Percentiles rank a stretch among this genome's conserved stretches.
Conservation (phyloP, 257 asterid genomes). For the Ophiorrhiza pumila region DNA sequence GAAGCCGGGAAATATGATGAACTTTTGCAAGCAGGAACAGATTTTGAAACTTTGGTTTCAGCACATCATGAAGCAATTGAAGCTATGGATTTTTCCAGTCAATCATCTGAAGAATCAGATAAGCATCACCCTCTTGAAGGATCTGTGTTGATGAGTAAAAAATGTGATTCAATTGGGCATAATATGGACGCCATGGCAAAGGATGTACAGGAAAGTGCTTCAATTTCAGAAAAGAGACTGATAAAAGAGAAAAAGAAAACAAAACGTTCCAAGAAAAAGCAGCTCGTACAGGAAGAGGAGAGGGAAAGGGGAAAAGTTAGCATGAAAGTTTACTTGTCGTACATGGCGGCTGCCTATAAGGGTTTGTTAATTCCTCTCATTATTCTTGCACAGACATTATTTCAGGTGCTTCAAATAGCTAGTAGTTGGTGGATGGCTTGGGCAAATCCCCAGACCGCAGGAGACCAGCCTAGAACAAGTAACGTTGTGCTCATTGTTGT, state of each 20-base stretch:
- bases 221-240: constrained; percentile 69
- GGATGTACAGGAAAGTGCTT: constrained; percentile 58
- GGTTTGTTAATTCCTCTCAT: constrained; percentile 85
- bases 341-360: constrained; percentile 95
- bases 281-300: constrained; percentile 99
- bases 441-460: constrained; percentile 97
- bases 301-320: constrained; percentile 92
- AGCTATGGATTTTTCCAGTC: constrained; percentile 80
- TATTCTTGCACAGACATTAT: constrained; percentile 80
- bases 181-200: constrained; percentile 49
- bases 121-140: constrained; percentile 48
- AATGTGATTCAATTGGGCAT: constrained; percentile 51
- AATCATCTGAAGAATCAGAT: constrained; percentile 56
- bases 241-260: constrained; percentile 90
- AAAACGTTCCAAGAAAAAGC: constrained; percentile 79
- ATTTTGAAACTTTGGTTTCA: constrained; percentile 73
- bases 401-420: constrained; percentile 96
- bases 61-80: constrained; percentile 99
- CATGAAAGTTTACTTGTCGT: constrained; percentile 92
- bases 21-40: constrained; percentile 95
- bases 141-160: constrained; percentile 48
- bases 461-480: constrained; percentile 70
- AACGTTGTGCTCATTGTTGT: constrained; percentile 72
- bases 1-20: constrained; percentile 97
- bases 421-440: constrained; percentile 99